Evolutionary conservation across 1,139 yeast genomes (phyloP).

Genomic region (Candida sojae): DNA sequence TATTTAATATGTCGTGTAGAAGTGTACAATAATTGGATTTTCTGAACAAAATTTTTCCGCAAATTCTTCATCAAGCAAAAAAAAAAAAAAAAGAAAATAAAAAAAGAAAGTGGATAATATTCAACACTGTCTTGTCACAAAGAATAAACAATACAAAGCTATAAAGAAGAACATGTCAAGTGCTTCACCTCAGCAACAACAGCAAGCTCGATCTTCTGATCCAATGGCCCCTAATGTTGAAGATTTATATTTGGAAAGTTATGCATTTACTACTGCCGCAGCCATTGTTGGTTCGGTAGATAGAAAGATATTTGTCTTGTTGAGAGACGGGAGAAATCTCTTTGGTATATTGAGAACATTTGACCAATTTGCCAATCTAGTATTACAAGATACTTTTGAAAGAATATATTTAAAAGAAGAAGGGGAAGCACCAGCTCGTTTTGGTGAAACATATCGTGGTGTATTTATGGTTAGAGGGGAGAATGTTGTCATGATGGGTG

Average conservation of each 20-base stretch:
- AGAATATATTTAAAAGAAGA: constrained; percentile 61
- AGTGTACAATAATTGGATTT: neutral
- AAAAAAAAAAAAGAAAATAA: neutral
- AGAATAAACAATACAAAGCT: neutral
- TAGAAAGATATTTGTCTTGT: constrained; percentile 77
- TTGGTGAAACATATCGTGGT: constrained; percentile 77
- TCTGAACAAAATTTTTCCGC: constrained; percentile 4
- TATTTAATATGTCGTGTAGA: neutral
- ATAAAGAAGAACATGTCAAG: constrained; percentile 16
- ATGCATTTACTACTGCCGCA: constrained; percentile 95
- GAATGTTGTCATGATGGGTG: constrained; percentile 95
- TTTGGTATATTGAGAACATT: constrained; percentile 93
- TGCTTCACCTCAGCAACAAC: constrained; percentile 18
- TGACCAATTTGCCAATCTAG: constrained; percentile 93
- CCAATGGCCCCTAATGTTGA: constrained; percentile 40
- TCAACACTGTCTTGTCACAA: neutral
- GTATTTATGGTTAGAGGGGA: constrained; percentile 94
- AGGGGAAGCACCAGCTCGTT: constrained; percentile 42
- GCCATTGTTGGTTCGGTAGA: constrained; percentile 94
- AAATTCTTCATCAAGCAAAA: neutral
- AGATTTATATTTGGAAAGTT: constrained; percentile 62
- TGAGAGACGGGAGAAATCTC: constrained; percentile 87
- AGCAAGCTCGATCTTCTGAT: constrained; percentile 17
- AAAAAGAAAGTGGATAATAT: neutral
- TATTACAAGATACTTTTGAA: constrained; percentile 87